Evolutionary conservation across 441 rosid species (phyloP), one percentile per base, ranked within the genome.

Genomic region (Breynia disticha): DNA sequence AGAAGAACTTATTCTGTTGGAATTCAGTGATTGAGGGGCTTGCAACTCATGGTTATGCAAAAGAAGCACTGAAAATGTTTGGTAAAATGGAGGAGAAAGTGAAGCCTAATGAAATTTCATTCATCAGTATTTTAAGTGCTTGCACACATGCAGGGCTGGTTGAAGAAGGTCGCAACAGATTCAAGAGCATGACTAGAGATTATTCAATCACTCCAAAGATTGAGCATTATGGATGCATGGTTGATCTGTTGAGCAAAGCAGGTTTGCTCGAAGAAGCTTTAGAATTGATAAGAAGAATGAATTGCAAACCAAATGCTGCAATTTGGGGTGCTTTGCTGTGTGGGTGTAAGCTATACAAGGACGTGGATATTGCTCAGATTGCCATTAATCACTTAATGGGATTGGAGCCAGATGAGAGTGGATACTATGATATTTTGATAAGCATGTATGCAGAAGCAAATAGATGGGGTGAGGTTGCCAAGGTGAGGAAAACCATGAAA

Each of bases 71-170:
- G 21, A 22, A 15, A 39, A 13, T 54, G 57, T 42, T 54, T 12
- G 14, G n/a, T 20, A 37, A 16, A 46, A 54, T 54, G 57, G 46
- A 39, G 46, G 57, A 37, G 45, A 18, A 37, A 37, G 17, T 54
- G 14, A 54, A 54, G 24, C 57, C 57, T 16, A 39, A 54, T 38
- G 57, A 21, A 18, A 17, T 54, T 19, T 61, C 71, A 5, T 67
- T 67, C 5, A 41, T 67, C 14, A 61, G 71, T 21, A 9, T 67
- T 39, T 45, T 67, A 19, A 50, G 58, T 46, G 71, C 71, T 1
- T 67, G 67, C 43, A 46, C 63, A 47, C 71, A 61, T 56, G 61
- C 67, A 0, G 71, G 71, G 15, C 58, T 67, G 5, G 54, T 67
- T 9, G 59, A 67, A 49, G 57, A 54, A 54, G 57, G 57, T 15